These are phyloP conservation scores for Hypomyces rosellus DNA, from an alignment of 2,329 filamentous ascomycete genomes.

Conservation along the genomic window DNA sequence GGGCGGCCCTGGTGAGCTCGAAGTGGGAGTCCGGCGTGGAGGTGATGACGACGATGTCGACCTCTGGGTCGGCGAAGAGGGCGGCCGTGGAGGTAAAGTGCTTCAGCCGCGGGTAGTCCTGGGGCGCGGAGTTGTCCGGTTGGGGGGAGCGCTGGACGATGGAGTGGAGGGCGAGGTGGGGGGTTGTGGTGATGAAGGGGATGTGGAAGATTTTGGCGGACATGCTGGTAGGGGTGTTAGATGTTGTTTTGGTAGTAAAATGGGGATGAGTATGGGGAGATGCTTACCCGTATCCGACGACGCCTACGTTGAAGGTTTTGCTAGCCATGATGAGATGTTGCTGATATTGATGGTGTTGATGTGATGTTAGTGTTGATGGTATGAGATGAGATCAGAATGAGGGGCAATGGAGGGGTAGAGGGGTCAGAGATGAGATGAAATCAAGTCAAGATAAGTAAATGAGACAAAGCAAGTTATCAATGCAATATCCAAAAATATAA, in stretches of 20 bases:
- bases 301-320: conserved; percentile 43
- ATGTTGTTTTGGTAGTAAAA: background rate
- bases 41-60: conserved; percentile 66
- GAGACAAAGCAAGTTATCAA: no score
- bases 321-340: conserved; percentile 20
- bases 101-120: conserved; percentile 59
- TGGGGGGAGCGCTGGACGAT: conserved; percentile 70
- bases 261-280: background rate
- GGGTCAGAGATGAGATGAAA: no score
- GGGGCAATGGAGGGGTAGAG: no score
- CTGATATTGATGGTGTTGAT: background rate
- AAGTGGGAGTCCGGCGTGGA: conserved; percentile 69
- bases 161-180: conserved; percentile 61
- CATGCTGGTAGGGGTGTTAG: conserved; percentile 25
- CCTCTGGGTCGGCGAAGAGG: conserved; percentile 56
- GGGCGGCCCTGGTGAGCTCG: conserved; percentile 54
- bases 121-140: conserved; percentile 57
- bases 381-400: no score
- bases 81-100: conserved; percentile 57
- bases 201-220: conserved; percentile 80
- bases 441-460: no score
- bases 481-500: no score
- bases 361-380: background rate
- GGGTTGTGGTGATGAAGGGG: conserved; percentile 62
- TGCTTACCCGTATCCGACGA: conserved; percentile 46